These are phyloP conservation scores for Crocinoboletus sp. DNA, from an alignment of 1,284 basidiomycete genomes.

Conservation along the genomic window DNA sequence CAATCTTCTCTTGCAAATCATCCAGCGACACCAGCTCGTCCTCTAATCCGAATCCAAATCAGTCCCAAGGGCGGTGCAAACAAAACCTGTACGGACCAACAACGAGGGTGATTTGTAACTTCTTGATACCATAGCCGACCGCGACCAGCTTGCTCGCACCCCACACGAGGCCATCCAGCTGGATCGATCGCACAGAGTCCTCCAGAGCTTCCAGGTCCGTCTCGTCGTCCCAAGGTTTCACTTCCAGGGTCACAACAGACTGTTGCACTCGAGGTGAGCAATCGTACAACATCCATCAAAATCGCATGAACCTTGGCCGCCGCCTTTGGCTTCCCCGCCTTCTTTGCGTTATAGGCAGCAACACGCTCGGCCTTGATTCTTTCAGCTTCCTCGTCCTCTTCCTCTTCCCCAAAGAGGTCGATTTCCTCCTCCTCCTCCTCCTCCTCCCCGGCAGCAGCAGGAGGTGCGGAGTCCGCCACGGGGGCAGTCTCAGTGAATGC, in stretches of 20 bases:
- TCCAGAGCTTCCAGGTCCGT: conserved; percentile 95
- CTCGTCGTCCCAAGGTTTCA: conserved; percentile 99
- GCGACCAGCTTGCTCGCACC: conserved; percentile 89
- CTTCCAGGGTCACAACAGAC: conserved; percentile 95
- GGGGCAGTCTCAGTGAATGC: conserved; percentile 55
- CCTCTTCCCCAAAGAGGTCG: conserved; percentile 93
- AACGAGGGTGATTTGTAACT: conserved; percentile 93
- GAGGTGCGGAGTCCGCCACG: conserved; percentile 40
- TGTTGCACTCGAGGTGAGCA: conserved; percentile 32
- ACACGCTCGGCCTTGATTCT: conserved; percentile 94
- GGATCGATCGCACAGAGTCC: conserved; percentile 78
- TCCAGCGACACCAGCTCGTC: conserved; percentile 94
- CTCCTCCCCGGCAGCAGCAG: conserved; percentile 62
- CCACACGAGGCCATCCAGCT: conserved; percentile 94
- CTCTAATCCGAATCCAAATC: conserved; percentile 47
- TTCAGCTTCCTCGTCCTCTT: conserved; percentile 92
- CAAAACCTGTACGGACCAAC: conserved; percentile 60
- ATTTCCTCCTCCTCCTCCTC: conserved; percentile 89
- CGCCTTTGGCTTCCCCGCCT: conserved; percentile 88
- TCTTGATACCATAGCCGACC: conserved; percentile 91
- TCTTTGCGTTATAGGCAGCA: conserved; percentile 91
- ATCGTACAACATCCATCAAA: neutral
- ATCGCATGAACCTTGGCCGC: conserved; percentile 72
- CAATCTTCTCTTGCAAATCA: conserved; percentile 89
- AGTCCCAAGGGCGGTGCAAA: neutral